Evolutionary conservation across 2,329 filamentous ascomycete genomes (phyloP), one percentile per base, ranked within the genome.

Genomic region (Herpotrichia juniperi): DNA sequence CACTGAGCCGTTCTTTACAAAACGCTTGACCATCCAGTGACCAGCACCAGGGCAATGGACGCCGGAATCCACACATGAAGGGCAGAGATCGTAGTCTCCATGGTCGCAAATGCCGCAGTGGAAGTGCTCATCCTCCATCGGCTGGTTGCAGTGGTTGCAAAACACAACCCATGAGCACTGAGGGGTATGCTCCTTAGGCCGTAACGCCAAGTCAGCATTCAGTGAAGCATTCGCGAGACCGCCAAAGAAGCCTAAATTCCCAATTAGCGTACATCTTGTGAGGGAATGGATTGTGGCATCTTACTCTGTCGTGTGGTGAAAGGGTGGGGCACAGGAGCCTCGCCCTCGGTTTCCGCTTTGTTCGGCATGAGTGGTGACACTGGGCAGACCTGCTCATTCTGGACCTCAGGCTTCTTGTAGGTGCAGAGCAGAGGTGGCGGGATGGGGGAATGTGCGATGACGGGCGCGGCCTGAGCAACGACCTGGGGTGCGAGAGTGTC

Each of bases 11-110:
- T 92, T 83, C 66, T 87, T 82, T 56, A 96, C 85, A 57, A 85
- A 86, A 52, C 94, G 88, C 84, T 96, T 97, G 74, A 97, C 93
- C 75, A 99, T 81, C 93, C 92, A 97, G 77, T 99, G 94, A 57
- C 86, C 83, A 25, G 87, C 83, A 51, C 87, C 87, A 57, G 87
- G 83, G 79, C 96, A 99, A 34, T 89, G 84, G 51, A 89, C 81
- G 57, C 93, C 93, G 35, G 81, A 78, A 44, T 87, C 83, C 42
- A 97, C 85, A 67, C 94, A 99, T 5, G 79, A 74, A 58, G 87
- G 83, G 80, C 96, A 99, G 25, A 99, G 84, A 69, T 99, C 94
- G 67, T 93, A 99, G 73, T 99, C 94, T 34, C 93, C 94, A 51
- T 89, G 85, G 59, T 97, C 91, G 71, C 94, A 99, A 51, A 89